Conservation (phyloP, 2,329 filamentous ascomycete genomes). For the Juglanconis oblonga region DNA sequence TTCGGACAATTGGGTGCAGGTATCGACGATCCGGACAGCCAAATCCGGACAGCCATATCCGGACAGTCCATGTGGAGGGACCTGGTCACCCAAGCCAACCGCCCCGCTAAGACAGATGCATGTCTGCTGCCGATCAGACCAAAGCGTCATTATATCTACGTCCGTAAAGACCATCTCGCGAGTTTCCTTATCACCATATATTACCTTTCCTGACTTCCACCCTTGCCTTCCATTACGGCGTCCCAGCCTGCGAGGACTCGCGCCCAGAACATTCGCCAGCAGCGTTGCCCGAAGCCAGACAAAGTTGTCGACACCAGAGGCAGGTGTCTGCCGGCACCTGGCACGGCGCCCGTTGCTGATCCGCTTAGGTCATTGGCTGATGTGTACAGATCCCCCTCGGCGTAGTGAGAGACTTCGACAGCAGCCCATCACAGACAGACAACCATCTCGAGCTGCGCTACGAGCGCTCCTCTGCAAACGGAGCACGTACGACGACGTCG, state of each 20-base stretch:
- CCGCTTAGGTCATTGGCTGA: neutral
- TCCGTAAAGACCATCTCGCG: neutral
- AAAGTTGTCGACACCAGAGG: neutral
- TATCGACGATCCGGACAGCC: no score
- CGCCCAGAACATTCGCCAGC: neutral
- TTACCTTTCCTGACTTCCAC: neutral
- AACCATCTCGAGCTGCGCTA: neutral
- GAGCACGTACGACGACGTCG: neutral
- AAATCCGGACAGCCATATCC: no score
- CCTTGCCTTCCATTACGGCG: neutral
- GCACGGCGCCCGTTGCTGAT: neutral
- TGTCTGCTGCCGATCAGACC: neutral
- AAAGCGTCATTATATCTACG: neutral
- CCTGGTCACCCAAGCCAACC: no score
- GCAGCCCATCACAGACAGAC: neutral
- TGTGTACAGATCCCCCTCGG: neutral
- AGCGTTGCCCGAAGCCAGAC: neutral
- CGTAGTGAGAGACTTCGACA: neutral
- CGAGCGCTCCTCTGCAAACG: neutral
- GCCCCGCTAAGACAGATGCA: no score
- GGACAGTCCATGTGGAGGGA: no score
- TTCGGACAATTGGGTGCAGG: no score
- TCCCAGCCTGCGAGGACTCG: neutral
- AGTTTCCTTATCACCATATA: neutral
- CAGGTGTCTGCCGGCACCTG: neutral